Evolutionary conservation across 768 basidiomycete species (phyloP), one percentile per base, ranked within the genome.

Genomic region (Dioszegia aurantiaca): DNA sequence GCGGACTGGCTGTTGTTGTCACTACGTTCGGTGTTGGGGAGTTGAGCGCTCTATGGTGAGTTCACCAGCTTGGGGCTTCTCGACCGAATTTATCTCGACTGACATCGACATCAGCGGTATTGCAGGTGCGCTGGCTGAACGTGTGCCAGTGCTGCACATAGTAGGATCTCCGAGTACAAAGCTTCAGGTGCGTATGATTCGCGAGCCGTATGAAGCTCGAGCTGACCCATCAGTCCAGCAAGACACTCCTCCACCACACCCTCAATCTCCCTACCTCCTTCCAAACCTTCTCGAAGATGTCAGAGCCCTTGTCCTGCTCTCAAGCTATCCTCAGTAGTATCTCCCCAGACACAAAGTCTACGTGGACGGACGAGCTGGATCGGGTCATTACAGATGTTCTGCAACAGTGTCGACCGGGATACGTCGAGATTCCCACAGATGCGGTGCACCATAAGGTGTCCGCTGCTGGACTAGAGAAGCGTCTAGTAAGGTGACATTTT

Each of bases 1-100:
- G 86, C 41, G 61, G 48, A 33, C 64, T 74, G 44, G 67, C 68
- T 2, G 76, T 69, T 81, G 83, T 64, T 31, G 62, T 72, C 30
- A 94, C 92, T 11, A 95, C 80, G 1, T 94, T 92, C 63, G 92
- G 92, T 55, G 92, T 95, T n/a, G 92, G 92, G 16, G 92, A 95
- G 74, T 78, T 94, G 42, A 88, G 86, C 39, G 90, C 91, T 3
- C 85, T 87, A 33, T 73, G 71, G 67, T 69, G 40, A 48, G 70
- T 62, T n/a, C n/a, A n/a, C n/a, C n/a, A n/a, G n/a, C n/a, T n/a
- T n/a, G n/a, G n/a, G n/a, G n/a, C n/a, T n/a, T n/a, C n/a, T n/a
- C n/a, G n/a, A n/a, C n/a, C n/a, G n/a, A n/a, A n/a, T n/a, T n/a
- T n/a, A n/a, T n/a, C n/a, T n/a, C n/a, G 80, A 86, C 89, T 8